A percentile compares a stretch with the other conserved stretches of the same genome.
These are phyloP conservation scores for Niebla homalea DNA, from an alignment of 495 filamentous ascomycete genomes.

Conservation along the genomic window DNA sequence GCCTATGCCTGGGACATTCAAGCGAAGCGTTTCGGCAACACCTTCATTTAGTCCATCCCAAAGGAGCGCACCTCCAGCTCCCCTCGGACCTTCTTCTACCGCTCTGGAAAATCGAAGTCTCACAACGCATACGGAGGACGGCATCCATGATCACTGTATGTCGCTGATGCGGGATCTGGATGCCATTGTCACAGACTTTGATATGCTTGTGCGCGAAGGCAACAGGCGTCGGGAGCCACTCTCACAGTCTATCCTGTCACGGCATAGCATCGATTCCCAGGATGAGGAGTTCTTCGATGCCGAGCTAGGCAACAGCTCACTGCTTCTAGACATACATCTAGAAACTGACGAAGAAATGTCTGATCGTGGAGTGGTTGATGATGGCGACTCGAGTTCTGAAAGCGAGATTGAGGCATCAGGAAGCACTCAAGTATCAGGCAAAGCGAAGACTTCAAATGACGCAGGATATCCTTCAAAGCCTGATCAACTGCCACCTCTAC, in stretches of 20 bases:
- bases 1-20: slow-evolving; percentile 18
- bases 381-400: slow-evolving; percentile 46
- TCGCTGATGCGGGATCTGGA: slow-evolving; percentile 74
- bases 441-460: slow-evolving; percentile 24
- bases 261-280: slow-evolving; percentile 70
- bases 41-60: slow-evolving; percentile 42
- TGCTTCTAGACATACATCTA: slow-evolving; percentile 57
- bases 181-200: slow-evolving; percentile 67
- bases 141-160: slow-evolving; percentile 64
- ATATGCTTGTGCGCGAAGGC: slow-evolving; percentile 57
- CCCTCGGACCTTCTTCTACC: slow-evolving; percentile 3
- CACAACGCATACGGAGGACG: slow-evolving; percentile 33
- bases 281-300: slow-evolving; percentile 87
- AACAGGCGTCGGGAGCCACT: slow-evolving; percentile 58
- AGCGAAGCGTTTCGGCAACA: slow-evolving; percentile 31
- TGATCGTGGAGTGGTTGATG: slow-evolving; percentile 18
- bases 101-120: neutral
- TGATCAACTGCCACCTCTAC: slow-evolving; percentile 66
- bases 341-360: slow-evolving; percentile 42
- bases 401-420: slow-evolving; percentile 37
- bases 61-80: slow-evolving; percentile 17
- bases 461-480: slow-evolving; percentile 58
- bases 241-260: slow-evolving; percentile 36
- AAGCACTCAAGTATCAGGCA: slow-evolving; percentile 20
- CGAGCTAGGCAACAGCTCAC: slow-evolving; percentile 51